Base-by-base conservation (phyloP, 1,284 basidiomycete species). In the Ganoderma sinense region DNA sequence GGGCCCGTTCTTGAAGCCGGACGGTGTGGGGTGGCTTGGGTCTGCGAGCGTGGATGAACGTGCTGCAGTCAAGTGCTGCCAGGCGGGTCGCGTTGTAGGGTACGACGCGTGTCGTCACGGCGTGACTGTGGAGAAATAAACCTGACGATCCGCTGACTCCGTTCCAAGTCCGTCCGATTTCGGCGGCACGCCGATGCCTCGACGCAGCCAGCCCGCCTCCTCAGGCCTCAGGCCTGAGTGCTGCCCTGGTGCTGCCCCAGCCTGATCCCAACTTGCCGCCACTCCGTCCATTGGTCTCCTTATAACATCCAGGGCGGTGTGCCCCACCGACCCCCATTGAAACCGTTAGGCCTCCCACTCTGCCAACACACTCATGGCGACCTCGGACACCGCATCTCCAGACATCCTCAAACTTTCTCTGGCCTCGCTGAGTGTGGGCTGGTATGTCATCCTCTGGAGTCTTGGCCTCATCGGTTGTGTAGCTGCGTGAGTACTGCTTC, bases 401-500 rank as follows among this genome's bases (percentile, higher is more conserved):
- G 65, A 66, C 36, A 51, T 72, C 7, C 64, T 76, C 65, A 70
- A 71, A 61, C 72, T 78, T 41, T 64, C 68, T 13, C 64, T 86
- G 14, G 85, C 91, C 4, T 72, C 84, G 36, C 76, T 86, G 45
- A 87, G 89, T 40, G 75, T 94, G 23, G 81, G 83, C 18, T 95
- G 96, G 90, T 98, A 96, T 79, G 69, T 81, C 4, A 78, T 86
- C 40, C 78, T 98, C 60, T 97, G 94, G 93, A 81, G 84, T 7
- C 79, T 98, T 36, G 89, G 93, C 48, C 79, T 96, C 0, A 77
- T 97, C 14, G 97, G 97, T 7, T 94, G 94, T 75, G 78, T 85
- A 60, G 85, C 89, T 63, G 96, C 94, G 95, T 97, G 79, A 80
- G 95, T 87, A 53, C 55, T 23, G 7, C 26, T 10, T 33, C n/a